Conservation (phyloP, 139 green algal species). For the Protoeuglena noctilucae region DNA sequence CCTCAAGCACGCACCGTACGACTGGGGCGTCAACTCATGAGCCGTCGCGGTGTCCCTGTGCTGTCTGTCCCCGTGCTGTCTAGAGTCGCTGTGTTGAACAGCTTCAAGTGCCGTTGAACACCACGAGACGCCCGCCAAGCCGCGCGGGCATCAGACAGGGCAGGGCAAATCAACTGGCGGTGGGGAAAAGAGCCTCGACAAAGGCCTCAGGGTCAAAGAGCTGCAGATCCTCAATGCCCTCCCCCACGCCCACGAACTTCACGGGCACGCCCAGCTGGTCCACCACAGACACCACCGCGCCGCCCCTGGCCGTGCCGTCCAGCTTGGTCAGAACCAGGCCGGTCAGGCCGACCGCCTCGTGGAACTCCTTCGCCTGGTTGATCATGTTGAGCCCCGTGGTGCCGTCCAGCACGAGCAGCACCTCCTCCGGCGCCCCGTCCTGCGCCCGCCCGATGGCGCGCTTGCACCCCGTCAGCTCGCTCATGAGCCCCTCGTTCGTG, state of each 20-base stretch:
- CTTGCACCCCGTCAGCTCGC: conserved; percentile 38
- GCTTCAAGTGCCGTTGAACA: no score
- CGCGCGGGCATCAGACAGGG: no score
- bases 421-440: conserved; percentile 42
- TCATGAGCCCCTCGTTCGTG: conserved; percentile 89
- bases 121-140: no score
- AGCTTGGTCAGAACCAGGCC: conserved; percentile 96
- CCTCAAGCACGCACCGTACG: no score
- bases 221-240: conserved; percentile 84
- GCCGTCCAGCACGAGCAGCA: conserved; percentile 90
- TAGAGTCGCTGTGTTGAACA: no score
- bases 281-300: conserved; percentile 66
- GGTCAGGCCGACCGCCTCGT: conserved; percentile 59
- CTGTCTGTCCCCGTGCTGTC: no score
- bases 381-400: conserved; percentile 98
- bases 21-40: no score
- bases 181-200: conserved; percentile 61
- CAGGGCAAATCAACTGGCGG: no score
- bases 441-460: background rate
- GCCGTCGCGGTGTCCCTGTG: no score
- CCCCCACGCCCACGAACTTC: conserved; percentile 95
- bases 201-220: conserved; percentile 75
- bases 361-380: conserved; percentile 77
- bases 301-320: conserved; percentile 77
- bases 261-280: conserved; percentile 85